These are phyloP conservation scores for Cyberlindnera amylophila DNA, from an alignment of 805 yeast species.

Conservation along the genomic window DNA sequence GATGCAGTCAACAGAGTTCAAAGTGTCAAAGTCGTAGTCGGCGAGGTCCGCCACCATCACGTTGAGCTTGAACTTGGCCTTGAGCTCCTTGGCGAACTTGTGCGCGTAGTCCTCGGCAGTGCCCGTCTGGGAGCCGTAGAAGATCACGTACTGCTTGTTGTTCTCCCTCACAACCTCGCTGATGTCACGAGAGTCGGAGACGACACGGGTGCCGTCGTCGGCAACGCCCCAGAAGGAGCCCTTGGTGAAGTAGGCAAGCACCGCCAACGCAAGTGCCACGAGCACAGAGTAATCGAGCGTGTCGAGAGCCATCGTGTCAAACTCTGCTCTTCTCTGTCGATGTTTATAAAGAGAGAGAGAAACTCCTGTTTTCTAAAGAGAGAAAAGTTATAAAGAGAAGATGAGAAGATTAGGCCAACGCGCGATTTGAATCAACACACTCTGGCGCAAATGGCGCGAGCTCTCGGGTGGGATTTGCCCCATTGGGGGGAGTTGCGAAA, in stretches of 20 bases:
- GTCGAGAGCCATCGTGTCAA: slow-evolving; percentile 53
- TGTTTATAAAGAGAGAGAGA: not conserved
- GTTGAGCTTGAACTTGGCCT: slow-evolving; percentile 73
- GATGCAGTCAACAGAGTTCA: slow-evolving; percentile 59
- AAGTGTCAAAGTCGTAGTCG: slow-evolving; percentile 78
- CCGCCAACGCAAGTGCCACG: slow-evolving; percentile 60
- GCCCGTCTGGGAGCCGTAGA: slow-evolving; percentile 96
- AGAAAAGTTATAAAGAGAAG: not conserved
- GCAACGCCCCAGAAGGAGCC: slow-evolving; percentile 47
- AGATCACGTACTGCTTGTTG: slow-evolving; percentile 71
- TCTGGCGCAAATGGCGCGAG: no score
- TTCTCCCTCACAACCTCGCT: slow-evolving; percentile 53
- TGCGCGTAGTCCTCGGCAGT: slow-evolving; percentile 97
- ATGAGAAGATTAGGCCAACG: no score
- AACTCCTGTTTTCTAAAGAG: no score
- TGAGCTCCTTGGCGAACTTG: slow-evolving; percentile 84
- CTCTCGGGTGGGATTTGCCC: no score
- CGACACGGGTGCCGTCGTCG: slow-evolving; percentile 33
- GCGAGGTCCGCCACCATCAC: slow-evolving; percentile 87
- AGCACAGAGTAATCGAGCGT: slow-evolving; percentile 68
- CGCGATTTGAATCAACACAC: no score
- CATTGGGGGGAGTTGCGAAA: no score
- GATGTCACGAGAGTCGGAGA: slow-evolving; percentile 49
- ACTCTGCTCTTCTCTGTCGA: no score
- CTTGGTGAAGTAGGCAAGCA: slow-evolving; percentile 63